These are phyloP conservation scores for Aspergillus steynii DNA, from an alignment of 495 filamentous ascomycete species.

Conservation along the genomic window DNA sequence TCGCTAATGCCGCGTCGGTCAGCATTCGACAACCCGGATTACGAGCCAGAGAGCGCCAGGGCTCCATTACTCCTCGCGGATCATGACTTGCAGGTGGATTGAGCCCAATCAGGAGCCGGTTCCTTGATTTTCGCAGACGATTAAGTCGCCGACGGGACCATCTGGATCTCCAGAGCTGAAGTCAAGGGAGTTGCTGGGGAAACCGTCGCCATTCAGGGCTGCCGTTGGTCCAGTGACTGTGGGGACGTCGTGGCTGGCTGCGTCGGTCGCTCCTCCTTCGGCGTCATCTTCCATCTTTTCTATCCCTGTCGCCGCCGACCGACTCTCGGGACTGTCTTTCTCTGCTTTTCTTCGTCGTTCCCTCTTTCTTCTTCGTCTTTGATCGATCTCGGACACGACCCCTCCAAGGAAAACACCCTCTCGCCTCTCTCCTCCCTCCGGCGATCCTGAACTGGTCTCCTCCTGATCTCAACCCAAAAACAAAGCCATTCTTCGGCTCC, in stretches of 20 bases:
- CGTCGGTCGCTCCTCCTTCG: background rate
- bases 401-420: background rate
- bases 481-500: conserved; percentile 14
- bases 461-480: conserved; percentile 3
- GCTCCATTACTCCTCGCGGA: no score
- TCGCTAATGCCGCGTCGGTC: background rate
- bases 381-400: background rate
- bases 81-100: background rate
- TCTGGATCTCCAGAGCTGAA: conserved; percentile 13
- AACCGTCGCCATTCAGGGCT: conserved; percentile 24
- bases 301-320: conserved; percentile 4
- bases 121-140: conserved; percentile 8
- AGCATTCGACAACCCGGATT: background rate
- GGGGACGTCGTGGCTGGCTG: conserved; percentile 2
- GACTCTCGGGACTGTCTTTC: background rate
- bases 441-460: background rate
- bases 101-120: conserved; percentile 6
- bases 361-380: background rate
- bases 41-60: no score
- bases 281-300: conserved; percentile 1
- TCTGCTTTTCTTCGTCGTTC: conserved; percentile 4
- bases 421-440: conserved; percentile 1
- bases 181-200: conserved; percentile 35
- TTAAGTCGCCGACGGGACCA: conserved; percentile 4
- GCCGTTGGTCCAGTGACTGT: conserved; percentile 7